Conservation (phyloP, 805 yeast genomes). For the Saccharomycopsis sp. region DNA sequence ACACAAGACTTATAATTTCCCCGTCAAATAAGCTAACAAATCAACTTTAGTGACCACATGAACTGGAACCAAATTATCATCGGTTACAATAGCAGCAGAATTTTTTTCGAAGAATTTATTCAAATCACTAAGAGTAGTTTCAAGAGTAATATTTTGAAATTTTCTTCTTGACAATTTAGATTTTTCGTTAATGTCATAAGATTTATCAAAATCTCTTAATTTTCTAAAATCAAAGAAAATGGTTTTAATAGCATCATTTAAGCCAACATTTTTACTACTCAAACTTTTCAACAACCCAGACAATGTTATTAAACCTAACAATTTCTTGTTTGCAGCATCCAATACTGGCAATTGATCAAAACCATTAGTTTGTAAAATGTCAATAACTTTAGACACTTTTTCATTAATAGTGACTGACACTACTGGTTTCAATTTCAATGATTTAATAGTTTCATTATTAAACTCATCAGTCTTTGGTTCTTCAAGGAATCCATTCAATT, state of each 20-base stretch:
- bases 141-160: constrained; percentile 58
- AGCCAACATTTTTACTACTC: constrained; percentile 51
- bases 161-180: constrained; percentile 43
- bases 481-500: constrained; percentile 65
- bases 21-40: constrained; percentile 43
- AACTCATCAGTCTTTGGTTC: constrained; percentile 33
- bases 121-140: constrained; percentile 59
- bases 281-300: constrained; percentile 63
- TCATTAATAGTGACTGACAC: constrained; percentile 61
- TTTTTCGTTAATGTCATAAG: constrained; percentile 54
- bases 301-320: constrained; percentile 70
- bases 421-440: constrained; percentile 71
- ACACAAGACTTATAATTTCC: background rate
- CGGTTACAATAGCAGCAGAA: constrained; percentile 79
- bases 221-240: constrained; percentile 71
- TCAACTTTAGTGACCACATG: constrained; percentile 88
- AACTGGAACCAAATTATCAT: constrained; percentile 58
- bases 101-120: constrained; percentile 78
- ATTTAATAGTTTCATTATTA: constrained; percentile 48
- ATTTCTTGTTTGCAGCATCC: constrained; percentile 42
- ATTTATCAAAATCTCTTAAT: constrained; percentile 55
- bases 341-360: constrained; percentile 84
- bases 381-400: constrained; percentile 56
- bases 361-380: constrained; percentile 64
- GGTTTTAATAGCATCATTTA: constrained; percentile 47